These are phyloP conservation scores for Cinnamomum micranthum DNA, from an alignment of 164 flowering plant genomes.

Conservation along the genomic window DNA sequence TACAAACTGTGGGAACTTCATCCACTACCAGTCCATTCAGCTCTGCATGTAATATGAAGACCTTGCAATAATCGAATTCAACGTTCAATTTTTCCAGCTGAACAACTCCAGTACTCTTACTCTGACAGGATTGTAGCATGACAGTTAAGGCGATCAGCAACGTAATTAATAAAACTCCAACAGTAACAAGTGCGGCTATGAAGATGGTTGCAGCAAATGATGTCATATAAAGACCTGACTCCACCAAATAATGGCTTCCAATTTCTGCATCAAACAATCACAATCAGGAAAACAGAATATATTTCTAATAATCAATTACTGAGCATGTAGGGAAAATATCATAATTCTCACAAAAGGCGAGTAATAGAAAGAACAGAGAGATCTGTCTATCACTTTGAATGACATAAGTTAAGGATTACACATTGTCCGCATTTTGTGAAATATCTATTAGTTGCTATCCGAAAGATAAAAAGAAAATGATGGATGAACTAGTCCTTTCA, in stretches of 20 bases:
- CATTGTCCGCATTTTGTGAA: not conserved
- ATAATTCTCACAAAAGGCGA: not conserved
- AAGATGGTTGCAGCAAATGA: conserved; percentile 62
- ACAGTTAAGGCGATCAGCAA: conserved; percentile 43
- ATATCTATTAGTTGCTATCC: not conserved
- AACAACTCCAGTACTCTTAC: conserved; percentile 36
- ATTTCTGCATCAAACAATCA: conserved; percentile 25
- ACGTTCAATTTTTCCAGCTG: conserved; percentile 19
- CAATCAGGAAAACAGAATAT: not conserved
- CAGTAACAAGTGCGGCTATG: conserved; percentile 41
- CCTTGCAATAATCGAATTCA: conserved; percentile 38
- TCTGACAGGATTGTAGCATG: conserved; percentile 62
- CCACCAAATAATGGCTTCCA: conserved; percentile 43
- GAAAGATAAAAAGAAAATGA: not conserved
- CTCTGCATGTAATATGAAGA: conserved; percentile 39
- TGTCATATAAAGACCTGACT: conserved; percentile 53
- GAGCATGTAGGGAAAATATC: not conserved
- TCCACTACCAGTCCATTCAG: conserved; percentile 36
- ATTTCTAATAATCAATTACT: not conserved
- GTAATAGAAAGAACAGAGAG: not conserved
- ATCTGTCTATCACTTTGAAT: not conserved
- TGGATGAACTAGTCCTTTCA: not conserved
- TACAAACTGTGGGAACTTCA: conserved; percentile 45
- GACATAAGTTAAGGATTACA: not conserved
- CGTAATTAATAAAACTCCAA: conserved; percentile 45